Base-by-base conservation (phyloP, 202 grass and related monocot genomes). In the Schoenoplectus tabernaemontani region DNA sequence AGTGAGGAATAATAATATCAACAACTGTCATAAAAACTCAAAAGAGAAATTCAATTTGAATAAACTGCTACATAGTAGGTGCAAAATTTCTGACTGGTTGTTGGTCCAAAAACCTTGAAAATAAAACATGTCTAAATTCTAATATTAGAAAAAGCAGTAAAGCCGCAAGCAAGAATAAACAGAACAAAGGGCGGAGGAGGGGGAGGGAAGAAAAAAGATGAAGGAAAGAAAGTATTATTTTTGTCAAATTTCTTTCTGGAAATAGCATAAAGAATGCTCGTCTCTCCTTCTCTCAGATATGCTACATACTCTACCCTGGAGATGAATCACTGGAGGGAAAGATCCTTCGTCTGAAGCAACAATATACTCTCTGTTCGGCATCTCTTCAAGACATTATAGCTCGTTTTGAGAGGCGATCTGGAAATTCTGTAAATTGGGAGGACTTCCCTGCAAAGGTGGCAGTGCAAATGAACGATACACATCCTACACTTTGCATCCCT, bases 401-500 rank as follows among this genome's bases (percentile, higher is more conserved):
- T 81, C 84, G 90, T 81, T 99, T 99, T 46, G 96, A 99, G 88
- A 88, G 43, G 30, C 88, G 92, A 80, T 84, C 89, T 89, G 83
- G 96, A 51, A 85, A 86, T 86, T 91, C 91, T 82, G 44, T 95
- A 57, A 91, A 85, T 37, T 99, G 91, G 96, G 82, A 93, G 50
- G 88, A 96, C 30, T 99, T 99, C 68, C 96, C 96, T 68, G 88
- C 81, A 76, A 99, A 95, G 89, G 92, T 99, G 68, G 96, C 96
- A 58, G 96, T 99, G 30, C 96, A 99, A 85, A 99, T 99, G 96
- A 99, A 99, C 83, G 96, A 99, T 79, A 99, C 96, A 53, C 96
- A 99, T 80, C 96, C 96, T 47, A 99, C 92, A 76, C 72, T 99
- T 69, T 99, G 96, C 88, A 99, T 99, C 83, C 96, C 96, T 9